phyloP scores from a whole-genome alignment of 78 protist species.

The Planoprotostelium fungivorum region DNA sequence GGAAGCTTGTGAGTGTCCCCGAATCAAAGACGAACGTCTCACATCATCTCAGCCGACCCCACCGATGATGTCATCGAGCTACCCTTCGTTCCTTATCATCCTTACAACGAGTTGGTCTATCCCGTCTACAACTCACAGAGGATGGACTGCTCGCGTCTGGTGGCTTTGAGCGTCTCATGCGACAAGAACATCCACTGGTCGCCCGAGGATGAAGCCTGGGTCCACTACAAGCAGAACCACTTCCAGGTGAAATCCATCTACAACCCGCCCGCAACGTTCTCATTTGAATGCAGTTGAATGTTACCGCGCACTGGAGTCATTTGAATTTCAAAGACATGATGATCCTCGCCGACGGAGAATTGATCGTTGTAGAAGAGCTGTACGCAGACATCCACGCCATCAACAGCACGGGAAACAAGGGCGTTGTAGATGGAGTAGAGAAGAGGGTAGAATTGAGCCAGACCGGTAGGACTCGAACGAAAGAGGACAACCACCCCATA shows the following conservation, averaged over 20 bases:
- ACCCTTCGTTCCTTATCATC: neutral
- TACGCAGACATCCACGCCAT: neutral
- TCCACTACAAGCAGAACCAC: constrained; percentile 50
- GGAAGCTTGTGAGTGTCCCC: too few species aligned
- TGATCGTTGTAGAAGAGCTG: neutral
- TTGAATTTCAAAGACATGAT: too few species aligned
- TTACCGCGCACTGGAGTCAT: too few species aligned
- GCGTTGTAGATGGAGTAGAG: neutral
- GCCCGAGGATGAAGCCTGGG: constrained; percentile 49
- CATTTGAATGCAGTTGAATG: too few species aligned
- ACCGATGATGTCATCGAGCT: neutral
- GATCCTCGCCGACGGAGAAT: neutral
- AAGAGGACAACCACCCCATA: neutral
- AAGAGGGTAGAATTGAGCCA: neutral
- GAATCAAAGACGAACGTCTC: neutral
- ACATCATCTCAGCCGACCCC: neutral
- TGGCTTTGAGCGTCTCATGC: neutral
- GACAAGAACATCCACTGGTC: constrained; percentile 57
- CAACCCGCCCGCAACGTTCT: too few species aligned
- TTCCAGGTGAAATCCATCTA: constrained; percentile 30
- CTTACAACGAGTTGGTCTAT: neutral
- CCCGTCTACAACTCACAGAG: neutral
- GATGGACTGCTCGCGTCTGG: neutral
- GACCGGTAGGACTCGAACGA: neutral
- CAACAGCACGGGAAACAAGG: neutral